Evolutionary conservation across 306 rosid genomes (phyloP), one percentile per base, ranked within the genome.

Genomic region (Prunus padus): DNA sequence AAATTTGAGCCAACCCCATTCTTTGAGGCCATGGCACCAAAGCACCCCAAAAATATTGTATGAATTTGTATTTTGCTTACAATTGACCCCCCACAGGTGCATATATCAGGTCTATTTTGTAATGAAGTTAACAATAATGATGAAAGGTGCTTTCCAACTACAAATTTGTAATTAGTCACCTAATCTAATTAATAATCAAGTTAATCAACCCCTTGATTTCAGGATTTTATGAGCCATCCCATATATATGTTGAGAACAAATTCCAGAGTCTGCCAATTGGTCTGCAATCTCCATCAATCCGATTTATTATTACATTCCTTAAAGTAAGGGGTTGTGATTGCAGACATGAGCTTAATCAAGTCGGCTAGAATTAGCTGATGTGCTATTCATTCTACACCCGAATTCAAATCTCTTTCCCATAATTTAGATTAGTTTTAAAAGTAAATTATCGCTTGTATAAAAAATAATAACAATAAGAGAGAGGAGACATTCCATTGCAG

Each of bases 331-430:
- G 11, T 51, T 18, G 3, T 18, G 56, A 4, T 6, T 51, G 22
- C 0, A 31, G 5, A 1, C 0, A 31, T 31, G 7, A 5, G 6
- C 0, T 4, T 28, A 28, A 0, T 3, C 4, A 28, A 28, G 2
- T 28, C 1, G 30, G 30, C 30, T 2, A 28, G 30, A 28, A 4
- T 2, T 28, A 28, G 4, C 0, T 28, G 30, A 28, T 28, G 0
- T 28, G 30, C 4, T 28, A 28, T 28, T 28, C 4, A 28, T 0
- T 28, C 0, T 28, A 4, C 30, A 28, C 4, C 0, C 0, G 0
- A 1, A 33, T 33, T 33, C 5, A 8, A 33, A 33, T 33, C 4
- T 0, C 0, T 1, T 5, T 33, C 1, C 1, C 1, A 0, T 33
- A 33, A 0, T 33, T 33, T 33, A 5, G 0, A 33, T 0, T 33